phyloP scores from a whole-genome alignment of 2,329 filamentous ascomycete genomes.

The Knoxdaviesia capensis region DNA sequence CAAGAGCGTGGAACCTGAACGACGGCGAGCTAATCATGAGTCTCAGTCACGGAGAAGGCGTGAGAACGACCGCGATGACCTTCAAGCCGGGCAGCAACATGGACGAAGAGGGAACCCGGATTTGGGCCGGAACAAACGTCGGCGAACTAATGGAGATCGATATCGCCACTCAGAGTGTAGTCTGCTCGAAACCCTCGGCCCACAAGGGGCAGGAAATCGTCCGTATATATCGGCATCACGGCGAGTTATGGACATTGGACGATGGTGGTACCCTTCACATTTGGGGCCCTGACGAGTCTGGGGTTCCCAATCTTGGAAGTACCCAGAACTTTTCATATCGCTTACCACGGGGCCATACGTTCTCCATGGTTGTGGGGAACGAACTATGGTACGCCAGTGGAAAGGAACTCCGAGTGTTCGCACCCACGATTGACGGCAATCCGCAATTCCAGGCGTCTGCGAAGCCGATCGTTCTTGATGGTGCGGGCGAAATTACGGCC shows the following conservation, averaged over 20 bases:
- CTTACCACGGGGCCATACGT: slow-evolving; percentile 63
- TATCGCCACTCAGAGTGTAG: slow-evolving; percentile 49
- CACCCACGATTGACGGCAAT: slow-evolving; percentile 47
- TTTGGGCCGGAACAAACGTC: slow-evolving; percentile 81
- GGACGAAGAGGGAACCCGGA: slow-evolving; percentile 55
- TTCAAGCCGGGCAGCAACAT: slow-evolving; percentile 71
- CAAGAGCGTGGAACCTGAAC: slow-evolving; percentile 68
- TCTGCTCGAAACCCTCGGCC: slow-evolving; percentile 46
- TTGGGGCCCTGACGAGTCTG: slow-evolving; percentile 59
- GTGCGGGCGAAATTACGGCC: slow-evolving; percentile 71
- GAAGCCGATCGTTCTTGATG: slow-evolving; percentile 47
- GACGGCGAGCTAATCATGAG: slow-evolving; percentile 70
- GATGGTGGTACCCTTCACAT: slow-evolving; percentile 72
- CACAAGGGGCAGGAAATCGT: slow-evolving; percentile 65
- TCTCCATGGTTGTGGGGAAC: slow-evolving; percentile 70
- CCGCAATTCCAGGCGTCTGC: slow-evolving; percentile 56
- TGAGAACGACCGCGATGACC: slow-evolving; percentile 59
- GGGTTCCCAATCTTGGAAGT: slow-evolving; percentile 53
- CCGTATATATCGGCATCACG: slow-evolving; percentile 68
- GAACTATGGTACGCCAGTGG: slow-evolving; percentile 76
- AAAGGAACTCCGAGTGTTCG: slow-evolving; percentile 72
- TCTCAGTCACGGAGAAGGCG: slow-evolving; percentile 63
- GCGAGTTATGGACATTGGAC: slow-evolving; percentile 87
- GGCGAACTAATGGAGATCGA: slow-evolving; percentile 86
- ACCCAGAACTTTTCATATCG: slow-evolving; percentile 56